phyloP scores from a whole-genome alignment of 345 rosid species.

The Syzygium grande region DNA sequence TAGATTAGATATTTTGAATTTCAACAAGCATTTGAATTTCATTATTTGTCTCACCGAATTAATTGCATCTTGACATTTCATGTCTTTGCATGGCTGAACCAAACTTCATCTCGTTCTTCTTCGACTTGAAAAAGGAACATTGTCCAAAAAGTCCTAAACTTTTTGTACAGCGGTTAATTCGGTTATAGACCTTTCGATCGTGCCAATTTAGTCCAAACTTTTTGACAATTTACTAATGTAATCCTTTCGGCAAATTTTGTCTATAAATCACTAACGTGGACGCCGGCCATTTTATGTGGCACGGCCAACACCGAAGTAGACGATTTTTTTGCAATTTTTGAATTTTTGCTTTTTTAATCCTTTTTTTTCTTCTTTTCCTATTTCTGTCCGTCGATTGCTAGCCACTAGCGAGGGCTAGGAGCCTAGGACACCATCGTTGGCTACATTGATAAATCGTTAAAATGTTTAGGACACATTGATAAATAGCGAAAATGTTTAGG shows the following conservation, averaged over 20 bases:
- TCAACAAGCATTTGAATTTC: neutral
- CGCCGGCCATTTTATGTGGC: no score
- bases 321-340: no score
- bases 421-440: neutral
- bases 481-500: neutral
- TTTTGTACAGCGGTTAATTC: neutral
- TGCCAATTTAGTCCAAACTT: no score
- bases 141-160: neutral
- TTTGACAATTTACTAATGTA: neutral
- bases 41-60: neutral
- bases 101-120: neutral
- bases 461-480: neutral
- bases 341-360: no score
- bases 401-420: no score
- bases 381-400: no score
- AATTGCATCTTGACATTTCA: neutral
- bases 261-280: neutral
- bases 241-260: rapidly evolving
- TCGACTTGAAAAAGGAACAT: neutral
- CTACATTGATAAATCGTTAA: neutral
- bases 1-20: neutral
- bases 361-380: no score
- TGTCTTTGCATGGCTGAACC: neutral
- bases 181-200: neutral
- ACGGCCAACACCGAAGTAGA: no score